Evolutionary conservation across 805 yeast species (phyloP).

Genomic region (Candida chilensis): DNA sequence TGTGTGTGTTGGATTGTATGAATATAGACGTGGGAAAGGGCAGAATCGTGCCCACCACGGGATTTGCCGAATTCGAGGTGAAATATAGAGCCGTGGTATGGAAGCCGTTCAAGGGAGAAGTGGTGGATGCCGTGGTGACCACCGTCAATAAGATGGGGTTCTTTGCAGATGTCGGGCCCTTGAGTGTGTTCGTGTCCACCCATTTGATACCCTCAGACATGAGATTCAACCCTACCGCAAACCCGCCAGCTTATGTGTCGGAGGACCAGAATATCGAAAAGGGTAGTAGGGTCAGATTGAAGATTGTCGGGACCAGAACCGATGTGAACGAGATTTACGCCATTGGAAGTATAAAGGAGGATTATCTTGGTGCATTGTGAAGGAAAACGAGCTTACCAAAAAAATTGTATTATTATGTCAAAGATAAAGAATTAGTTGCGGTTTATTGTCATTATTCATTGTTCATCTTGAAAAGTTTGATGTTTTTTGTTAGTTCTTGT

Average conservation of each 20-base stretch:
- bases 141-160: slow-evolving; percentile 93
- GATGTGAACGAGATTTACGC: slow-evolving; percentile 97
- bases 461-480: too few relatives aligned
- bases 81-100: slow-evolving; percentile 95
- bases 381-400: not conserved
- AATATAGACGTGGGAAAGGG: slow-evolving; percentile 94
- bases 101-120: slow-evolving; percentile 98
- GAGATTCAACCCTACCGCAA: slow-evolving; percentile 88
- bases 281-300: slow-evolving; percentile 87
- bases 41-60: slow-evolving; percentile 79
- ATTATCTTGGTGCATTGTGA: slow-evolving; percentile 80
- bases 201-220: slow-evolving; percentile 92
- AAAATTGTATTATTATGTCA: not conserved
- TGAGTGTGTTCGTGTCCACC: slow-evolving; percentile 88
- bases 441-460: too few relatives aligned
- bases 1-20: slow-evolving; percentile 93
- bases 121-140: slow-evolving; percentile 93
- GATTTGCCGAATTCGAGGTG: slow-evolving; percentile 94
- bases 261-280: slow-evolving; percentile 93
- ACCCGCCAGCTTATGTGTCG: slow-evolving; percentile 96
- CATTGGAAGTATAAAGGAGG: slow-evolving; percentile 96
- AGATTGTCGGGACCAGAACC: slow-evolving; percentile 94
- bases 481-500: too few relatives aligned
- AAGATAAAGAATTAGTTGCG: too few relatives aligned
- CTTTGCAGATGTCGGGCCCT: slow-evolving; percentile 96